Conservation (phyloP, 2,329 filamentous ascomycete genomes). For the Leptographium procerum region DNA sequence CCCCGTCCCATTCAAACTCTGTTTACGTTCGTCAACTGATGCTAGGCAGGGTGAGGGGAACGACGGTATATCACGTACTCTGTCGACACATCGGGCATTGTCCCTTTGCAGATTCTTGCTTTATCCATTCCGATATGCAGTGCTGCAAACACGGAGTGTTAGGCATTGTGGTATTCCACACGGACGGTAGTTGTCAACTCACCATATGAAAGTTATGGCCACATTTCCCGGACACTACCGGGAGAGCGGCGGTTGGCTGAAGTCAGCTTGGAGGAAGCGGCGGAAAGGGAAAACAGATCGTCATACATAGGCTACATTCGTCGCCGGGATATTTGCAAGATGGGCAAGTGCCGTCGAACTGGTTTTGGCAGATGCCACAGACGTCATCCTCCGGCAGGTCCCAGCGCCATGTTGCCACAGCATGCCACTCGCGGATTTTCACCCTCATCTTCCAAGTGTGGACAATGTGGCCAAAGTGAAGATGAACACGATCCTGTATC, state of each 20-base stretch:
- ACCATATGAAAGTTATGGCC: conserved; percentile 98
- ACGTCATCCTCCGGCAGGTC: conserved; percentile 95
- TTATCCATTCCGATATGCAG: conserved; percentile 92
- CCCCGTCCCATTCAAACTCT: conserved; percentile 23
- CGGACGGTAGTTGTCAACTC: neutral
- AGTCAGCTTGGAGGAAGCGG: neutral
- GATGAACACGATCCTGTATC: neutral
- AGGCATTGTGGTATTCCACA: no score
- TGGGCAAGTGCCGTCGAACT: conserved; percentile 95
- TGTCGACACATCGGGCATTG: conserved; percentile 98
- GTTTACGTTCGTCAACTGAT: neutral
- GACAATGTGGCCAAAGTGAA: neutral
- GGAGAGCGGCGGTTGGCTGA: neutral
- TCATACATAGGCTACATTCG: conserved; percentile 78
- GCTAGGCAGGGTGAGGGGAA: neutral
- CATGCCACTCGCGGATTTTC: conserved; percentile 84
- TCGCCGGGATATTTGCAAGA: conserved; percentile 97
- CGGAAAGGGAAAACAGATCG: neutral
- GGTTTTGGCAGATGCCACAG: conserved; percentile 94
- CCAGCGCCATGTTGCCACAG: conserved; percentile 95
- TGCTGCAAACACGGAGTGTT: conserved; percentile 45
- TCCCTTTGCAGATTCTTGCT: conserved; percentile 84
- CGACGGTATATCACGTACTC: conserved; percentile 41
- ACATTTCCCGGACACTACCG: conserved; percentile 82
- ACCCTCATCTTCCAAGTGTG: conserved; percentile 62